Percentiles rank a stretch among this genome's conserved stretches.
phyloP scores from a whole-genome alignment of 495 filamentous ascomycete genomes.

The Annulohypoxylon maeteangense region DNA sequence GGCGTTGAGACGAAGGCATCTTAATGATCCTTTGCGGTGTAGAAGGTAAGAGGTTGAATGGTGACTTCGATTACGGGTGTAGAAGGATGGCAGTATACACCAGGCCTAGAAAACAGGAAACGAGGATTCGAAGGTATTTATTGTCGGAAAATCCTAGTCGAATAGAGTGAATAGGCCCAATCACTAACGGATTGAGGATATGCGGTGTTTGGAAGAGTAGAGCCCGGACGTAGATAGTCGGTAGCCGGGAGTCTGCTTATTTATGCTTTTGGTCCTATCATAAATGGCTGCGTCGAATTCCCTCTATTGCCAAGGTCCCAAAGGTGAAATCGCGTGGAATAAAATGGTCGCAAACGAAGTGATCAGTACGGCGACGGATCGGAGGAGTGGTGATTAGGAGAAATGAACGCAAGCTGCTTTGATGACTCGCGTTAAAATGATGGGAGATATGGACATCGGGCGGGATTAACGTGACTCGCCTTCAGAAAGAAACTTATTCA shows the following conservation, averaged over 20 bases:
- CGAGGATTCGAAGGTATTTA: neutral
- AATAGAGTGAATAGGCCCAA: constrained; percentile 4
- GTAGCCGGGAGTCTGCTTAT: neutral
- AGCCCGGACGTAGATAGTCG: neutral
- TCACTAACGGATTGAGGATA: constrained; percentile 11
- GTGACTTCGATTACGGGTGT: neutral
- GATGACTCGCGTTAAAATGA: constrained; percentile 16
- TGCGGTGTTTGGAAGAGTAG: constrained; percentile 12
- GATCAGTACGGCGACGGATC: constrained; percentile 8
- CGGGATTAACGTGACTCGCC: neutral
- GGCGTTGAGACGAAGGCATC: constrained; percentile 77
- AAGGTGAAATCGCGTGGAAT: neutral
- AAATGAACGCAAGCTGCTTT: neutral
- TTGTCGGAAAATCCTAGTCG: constrained; percentile 2
- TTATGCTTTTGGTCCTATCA: neutral
- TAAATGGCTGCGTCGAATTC: neutral
- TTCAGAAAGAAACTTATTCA: constrained; percentile 10
- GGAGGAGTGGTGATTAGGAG: neutral
- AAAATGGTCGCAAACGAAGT: constrained; percentile 8
- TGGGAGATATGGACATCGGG: neutral
- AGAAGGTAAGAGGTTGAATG: neutral
- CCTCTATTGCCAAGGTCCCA: neutral
- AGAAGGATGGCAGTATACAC: neutral
- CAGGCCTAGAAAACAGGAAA: neutral
- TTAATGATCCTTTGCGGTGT: constrained; percentile 27